Evolutionary conservation across 106 monocot species (phyloP).

Genomic region (Phalaenopsis aphrodite): DNA sequence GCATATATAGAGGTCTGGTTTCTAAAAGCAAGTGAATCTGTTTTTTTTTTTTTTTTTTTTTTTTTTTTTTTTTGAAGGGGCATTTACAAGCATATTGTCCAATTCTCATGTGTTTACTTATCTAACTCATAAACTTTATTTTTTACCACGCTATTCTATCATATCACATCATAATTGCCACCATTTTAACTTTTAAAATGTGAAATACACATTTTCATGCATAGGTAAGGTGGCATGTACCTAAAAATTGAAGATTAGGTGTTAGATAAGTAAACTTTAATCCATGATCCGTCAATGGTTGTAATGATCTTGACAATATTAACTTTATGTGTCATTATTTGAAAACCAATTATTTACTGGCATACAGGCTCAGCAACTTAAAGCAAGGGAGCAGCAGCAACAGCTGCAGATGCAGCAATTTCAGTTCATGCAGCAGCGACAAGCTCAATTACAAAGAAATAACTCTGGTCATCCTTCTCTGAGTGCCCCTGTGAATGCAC

Average conservation of each 20-base stretch:
- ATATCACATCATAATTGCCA: no score
- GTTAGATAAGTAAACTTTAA: background rate
- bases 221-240: no score
- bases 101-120: no score
- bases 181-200: no score
- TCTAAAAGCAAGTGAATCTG: background rate
- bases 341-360: background rate
- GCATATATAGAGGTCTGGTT: slow-evolving; percentile 45
- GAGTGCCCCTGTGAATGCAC: slow-evolving; percentile 39
- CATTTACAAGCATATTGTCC: no score
- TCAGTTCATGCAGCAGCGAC: slow-evolving; percentile 65
- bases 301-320: background rate
- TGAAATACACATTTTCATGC: no score
- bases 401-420: slow-evolving; percentile 70
- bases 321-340: background rate
- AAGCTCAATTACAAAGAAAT: slow-evolving; percentile 35
- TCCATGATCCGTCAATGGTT: no score
- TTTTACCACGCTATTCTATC: no score
- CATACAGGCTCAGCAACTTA: slow-evolving; percentile 54
- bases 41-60: background rate
- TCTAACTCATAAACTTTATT: no score
- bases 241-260: no score
- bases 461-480: slow-evolving; percentile 53
- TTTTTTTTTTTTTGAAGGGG: no score
- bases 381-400: slow-evolving; percentile 73